Percentiles rank a stretch among this genome's conserved stretches.
Evolutionary conservation across 164 flowering plant genomes (phyloP).

Genomic region (Vitis amurensis): DNA sequence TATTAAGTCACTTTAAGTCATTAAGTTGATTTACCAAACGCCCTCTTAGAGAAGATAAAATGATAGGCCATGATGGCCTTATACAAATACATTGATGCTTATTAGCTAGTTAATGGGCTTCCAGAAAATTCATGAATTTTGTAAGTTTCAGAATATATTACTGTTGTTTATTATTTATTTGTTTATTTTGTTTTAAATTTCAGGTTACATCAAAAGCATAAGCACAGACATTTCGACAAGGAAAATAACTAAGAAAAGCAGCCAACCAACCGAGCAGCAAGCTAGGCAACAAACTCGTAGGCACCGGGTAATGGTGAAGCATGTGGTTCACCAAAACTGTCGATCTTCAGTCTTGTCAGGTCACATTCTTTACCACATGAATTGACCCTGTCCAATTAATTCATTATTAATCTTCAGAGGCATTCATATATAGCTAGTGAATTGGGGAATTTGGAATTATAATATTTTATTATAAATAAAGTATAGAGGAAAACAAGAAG

Average conservation of each 20-base stretch:
- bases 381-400: neutral
- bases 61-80: too few relatives aligned
- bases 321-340: conserved; percentile 16
- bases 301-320: conserved; percentile 17
- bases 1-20: too few relatives aligned
- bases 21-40: too few relatives aligned
- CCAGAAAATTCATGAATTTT: too few relatives aligned
- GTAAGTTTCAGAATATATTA: neutral
- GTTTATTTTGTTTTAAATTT: neutral
- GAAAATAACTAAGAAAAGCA: neutral
- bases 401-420: neutral
- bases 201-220: conserved; percentile 12
- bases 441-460: too few relatives aligned
- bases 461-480: too few relatives aligned
- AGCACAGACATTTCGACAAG: neutral
- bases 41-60: too few relatives aligned
- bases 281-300: neutral
- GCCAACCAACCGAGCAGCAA: conserved; percentile 3
- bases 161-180: neutral
- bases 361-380: conserved; percentile 5
- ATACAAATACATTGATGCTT: too few relatives aligned
- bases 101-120: too few relatives aligned
- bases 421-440: neutral
- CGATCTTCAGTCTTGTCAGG: conserved; percentile 20
- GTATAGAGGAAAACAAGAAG: too few relatives aligned